Evolutionary conservation across 192 early-diverging fungal genomes (phyloP), one percentile per base, ranked within the genome.

Genomic region (Coemansia sp.): DNA sequence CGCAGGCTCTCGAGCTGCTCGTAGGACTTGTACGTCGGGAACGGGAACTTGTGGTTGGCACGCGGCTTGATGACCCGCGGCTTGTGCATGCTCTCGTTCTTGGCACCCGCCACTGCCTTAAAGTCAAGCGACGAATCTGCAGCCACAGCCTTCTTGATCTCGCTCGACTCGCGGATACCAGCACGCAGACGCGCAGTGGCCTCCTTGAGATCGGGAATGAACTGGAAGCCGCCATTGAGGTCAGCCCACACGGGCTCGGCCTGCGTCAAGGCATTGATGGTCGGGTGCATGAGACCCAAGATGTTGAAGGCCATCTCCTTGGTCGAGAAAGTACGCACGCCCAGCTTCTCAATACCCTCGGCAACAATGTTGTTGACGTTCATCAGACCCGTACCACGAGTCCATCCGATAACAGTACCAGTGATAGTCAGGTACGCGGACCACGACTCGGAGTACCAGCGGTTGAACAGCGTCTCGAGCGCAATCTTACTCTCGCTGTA

Each of bases 401-500:
- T 98, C 96, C 96, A 98, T 52, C 96, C 96, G 78, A 98, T 96
- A 52, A 94, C 89, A 50, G 96, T 94, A 66, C 94, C 96, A 50
- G 91, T 87, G 33, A 98, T 90, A 38, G 89, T 85, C 58, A 98
- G 75, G 79, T 93, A 92, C 68, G 85, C 79, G 63, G 89, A 88
- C 96, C 96, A 98, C 42, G 75, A 77, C 61, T 98, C 96, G 33
- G 94, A 90, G 59, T 88, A 85, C 92, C 93, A 97, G 66, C 94
- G 87, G 88, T 94, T 94, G 70, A 98, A 87, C 71, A 94, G 81
- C 32, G 96, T 95, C 81, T 98, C 94, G 42, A 98, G 88, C 40
- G 89, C 91, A 61, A 94, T 89, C 88, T 98, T 98, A 68, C 91
- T 89, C 74, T 98, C 96, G 74, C 91, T 88, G 83, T 98, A 98